A percentile compares a stretch with the other conserved stretches of the same genome.
Evolutionary conservation across 345 rosid genomes (phyloP).

Genomic region (Boechera stricta): DNA sequence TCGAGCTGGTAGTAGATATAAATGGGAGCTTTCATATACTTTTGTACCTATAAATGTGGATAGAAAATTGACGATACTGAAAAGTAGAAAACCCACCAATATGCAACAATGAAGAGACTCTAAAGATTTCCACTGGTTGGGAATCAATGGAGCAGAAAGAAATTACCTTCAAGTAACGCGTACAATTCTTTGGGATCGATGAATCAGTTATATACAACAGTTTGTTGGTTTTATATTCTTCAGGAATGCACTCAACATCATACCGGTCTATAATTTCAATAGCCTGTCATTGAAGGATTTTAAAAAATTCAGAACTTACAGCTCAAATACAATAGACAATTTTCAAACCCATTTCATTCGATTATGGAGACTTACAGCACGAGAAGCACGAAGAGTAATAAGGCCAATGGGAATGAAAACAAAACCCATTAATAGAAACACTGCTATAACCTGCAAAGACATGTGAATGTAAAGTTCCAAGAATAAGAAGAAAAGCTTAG

Average conservation of each 20-base stretch:
- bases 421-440: constrained; percentile 60
- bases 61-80: background rate
- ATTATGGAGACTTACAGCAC: constrained; percentile 51
- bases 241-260: constrained; percentile 75
- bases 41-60: constrained; percentile 56
- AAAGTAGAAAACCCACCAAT: background rate
- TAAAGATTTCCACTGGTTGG: background rate
- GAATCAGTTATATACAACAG: constrained; percentile 62
- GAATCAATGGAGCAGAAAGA: constrained; percentile 28
- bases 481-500: background rate
- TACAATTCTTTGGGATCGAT: constrained; percentile 68
- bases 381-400: constrained; percentile 68
- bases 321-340: background rate
- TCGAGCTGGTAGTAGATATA: constrained; percentile 84
- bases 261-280: constrained; percentile 72
- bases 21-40: constrained; percentile 88
- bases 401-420: constrained; percentile 70
- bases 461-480: background rate
- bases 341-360: background rate
- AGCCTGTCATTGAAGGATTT: constrained; percentile 55
- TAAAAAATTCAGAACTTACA: background rate
- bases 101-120: constrained; percentile 18
- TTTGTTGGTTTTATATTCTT: constrained; percentile 56
- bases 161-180: constrained; percentile 64
- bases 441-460: constrained; percentile 60